Evolutionary conservation across 2,329 filamentous ascomycete genomes (phyloP), one percentile per base, ranked within the genome.

Genomic region (Ilyonectria mors-panacis): DNA sequence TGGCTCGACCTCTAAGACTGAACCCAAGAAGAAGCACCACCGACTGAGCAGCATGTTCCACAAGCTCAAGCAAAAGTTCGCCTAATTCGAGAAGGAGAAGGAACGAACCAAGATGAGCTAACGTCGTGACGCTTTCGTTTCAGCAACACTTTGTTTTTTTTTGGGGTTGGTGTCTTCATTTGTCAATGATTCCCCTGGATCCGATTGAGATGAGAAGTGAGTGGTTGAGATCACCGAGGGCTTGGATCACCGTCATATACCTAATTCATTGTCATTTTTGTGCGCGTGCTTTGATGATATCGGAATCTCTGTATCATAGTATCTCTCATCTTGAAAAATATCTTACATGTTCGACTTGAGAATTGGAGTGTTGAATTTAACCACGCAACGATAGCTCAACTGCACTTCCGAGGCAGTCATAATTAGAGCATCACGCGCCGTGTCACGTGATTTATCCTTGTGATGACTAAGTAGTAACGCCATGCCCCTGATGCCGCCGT

Each of bases 11-110:
- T 69, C 78, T 19, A 66, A 66, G 53, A 61, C 15, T 2, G 81
- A 83, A 17, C 85, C 89, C 58, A 89, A 88, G 82, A 92, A 92
- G 85, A 91, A 91, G 85, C 91, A 88, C 80, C 85, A 90, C 79
- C 85, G 90, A 60, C 74, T 91, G 66, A 92, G 90, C 80, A 81
- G 85, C 59, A 87, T 92, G 74, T 88, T 93, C 77, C 83, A 81
- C 80, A 89, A 87, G 82, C 75, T 89, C 75, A 86, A 86, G 80
- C 77, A 81, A 72, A 88, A 82, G 80, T 71, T 83, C 63, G 76
- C 70, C 66, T 76, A 78, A 77, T 59, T 77, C 68, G 57, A 68
- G 51, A 55, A 39, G 63, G 51, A 63, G 56, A 55, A 57, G 47
- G 47, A 61, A 47, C 35, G 63, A 64, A 51, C 56, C 47, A 64